Evolutionary conservation across 2,329 filamentous ascomycete species (phyloP).

Genomic region (Monilinia fructicola): DNA sequence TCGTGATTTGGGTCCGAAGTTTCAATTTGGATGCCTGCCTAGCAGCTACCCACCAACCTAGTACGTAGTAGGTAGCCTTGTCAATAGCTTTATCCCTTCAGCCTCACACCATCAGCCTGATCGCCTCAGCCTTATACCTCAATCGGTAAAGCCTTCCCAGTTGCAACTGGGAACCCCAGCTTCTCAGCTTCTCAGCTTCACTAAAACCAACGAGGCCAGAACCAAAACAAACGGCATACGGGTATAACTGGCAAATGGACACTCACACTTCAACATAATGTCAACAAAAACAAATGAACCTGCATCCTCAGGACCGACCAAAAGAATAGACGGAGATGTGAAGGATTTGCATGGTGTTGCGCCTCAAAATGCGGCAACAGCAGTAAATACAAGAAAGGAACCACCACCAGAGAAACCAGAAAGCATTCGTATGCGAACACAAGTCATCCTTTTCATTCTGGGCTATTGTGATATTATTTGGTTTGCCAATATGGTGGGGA

Average conservation of each 20-base stretch:
- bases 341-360: slow-evolving; percentile 24
- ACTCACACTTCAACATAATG: slow-evolving; percentile 27
- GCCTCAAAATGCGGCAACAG: slow-evolving; percentile 34
- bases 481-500: slow-evolving; percentile 92
- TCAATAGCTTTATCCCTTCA: not conserved
- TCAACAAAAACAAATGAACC: slow-evolving; percentile 29
- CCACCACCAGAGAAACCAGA: slow-evolving; percentile 75
- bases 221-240: not conserved
- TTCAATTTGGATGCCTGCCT: too few relatives aligned
- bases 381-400: slow-evolving; percentile 37
- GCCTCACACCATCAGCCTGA: not conserved
- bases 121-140: not conserved
- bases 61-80: not conserved
- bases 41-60: too few relatives aligned
- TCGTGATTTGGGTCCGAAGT: too few relatives aligned
- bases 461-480: slow-evolving; percentile 78
- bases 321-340: slow-evolving; percentile 12
- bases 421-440: slow-evolving; percentile 66
- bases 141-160: slow-evolving; percentile 15
- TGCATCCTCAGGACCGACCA: slow-evolving; percentile 22
- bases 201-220: not conserved
- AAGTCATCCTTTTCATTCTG: slow-evolving; percentile 88
- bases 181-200: too few relatives aligned
- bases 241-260: slow-evolving; percentile 13
- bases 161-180: not conserved